These are phyloP conservation scores for Knufia petricola DNA, from an alignment of 2,329 filamentous ascomycete species.

Conservation along the genomic window DNA sequence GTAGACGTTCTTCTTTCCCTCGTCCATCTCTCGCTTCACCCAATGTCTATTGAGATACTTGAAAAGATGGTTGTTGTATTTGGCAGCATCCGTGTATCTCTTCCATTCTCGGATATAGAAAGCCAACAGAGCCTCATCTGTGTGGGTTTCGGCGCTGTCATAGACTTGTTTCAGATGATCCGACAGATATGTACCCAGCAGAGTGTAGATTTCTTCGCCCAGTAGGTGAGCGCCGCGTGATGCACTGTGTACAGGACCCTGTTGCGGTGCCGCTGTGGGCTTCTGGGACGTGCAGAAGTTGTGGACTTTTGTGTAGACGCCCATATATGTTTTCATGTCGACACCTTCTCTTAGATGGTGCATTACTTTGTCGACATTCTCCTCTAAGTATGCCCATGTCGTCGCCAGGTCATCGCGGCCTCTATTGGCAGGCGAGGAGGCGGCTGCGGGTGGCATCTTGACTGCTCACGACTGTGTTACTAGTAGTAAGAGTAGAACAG, in stretches of 20 bases:
- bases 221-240: conserved; percentile 67
- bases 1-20: conserved; percentile 96
- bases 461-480: neutral
- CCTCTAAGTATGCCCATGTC: conserved; percentile 80
- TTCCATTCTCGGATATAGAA: conserved; percentile 98
- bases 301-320: conserved; percentile 63
- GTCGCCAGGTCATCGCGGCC: conserved; percentile 46
- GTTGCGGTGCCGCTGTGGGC: conserved; percentile 52
- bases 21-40: conserved; percentile 98
- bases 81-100: conserved; percentile 87
- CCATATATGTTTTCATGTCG: conserved; percentile 66
- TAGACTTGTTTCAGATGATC: conserved; percentile 64
- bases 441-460: conserved; percentile 17
- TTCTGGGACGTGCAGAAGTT: conserved; percentile 99
- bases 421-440: conserved; percentile 16
- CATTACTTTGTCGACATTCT: conserved; percentile 89
- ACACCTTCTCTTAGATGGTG: conserved; percentile 81
- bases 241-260: conserved; percentile 36
- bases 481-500: neutral
- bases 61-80: conserved; percentile 96
- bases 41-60: conserved; percentile 94
- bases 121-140: conserved; percentile 77
- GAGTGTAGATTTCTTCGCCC: conserved; percentile 90
- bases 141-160: conserved; percentile 63
- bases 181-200: conserved; percentile 77